Conservation (phyloP, 2,329 filamentous ascomycete species). For the Exserohilum rostratum region DNA sequence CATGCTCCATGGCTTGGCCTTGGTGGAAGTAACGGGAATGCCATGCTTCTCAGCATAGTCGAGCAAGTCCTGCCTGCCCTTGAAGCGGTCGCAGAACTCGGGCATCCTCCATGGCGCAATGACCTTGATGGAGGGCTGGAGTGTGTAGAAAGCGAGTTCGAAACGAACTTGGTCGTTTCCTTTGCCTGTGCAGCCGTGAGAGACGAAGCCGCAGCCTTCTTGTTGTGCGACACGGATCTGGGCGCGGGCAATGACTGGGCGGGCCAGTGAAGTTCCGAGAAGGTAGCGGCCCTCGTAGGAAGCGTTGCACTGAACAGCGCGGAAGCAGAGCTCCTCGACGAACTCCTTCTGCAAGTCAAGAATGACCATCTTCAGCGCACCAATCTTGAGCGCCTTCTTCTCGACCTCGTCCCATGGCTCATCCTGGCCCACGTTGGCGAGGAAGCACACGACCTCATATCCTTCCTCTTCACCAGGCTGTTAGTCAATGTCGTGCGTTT, state of each 20-base stretch:
- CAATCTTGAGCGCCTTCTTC: constrained; percentile 73
- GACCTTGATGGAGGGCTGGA: constrained; percentile 70
- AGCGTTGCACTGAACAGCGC: constrained; percentile 74
- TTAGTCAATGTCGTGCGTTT: constrained; percentile 10
- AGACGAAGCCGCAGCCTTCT: constrained; percentile 62
- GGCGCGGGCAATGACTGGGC: constrained; percentile 72
- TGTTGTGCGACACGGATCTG: constrained; percentile 69
- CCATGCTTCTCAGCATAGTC: constrained; percentile 70
- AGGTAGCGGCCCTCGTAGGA: constrained; percentile 61
- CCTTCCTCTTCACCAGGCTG: constrained; percentile 52
- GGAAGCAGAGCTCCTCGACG: constrained; percentile 80
- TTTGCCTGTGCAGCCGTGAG: constrained; percentile 53
- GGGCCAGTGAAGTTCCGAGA: constrained; percentile 67
- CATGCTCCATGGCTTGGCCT: constrained; percentile 62
- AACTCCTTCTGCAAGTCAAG: constrained; percentile 75
- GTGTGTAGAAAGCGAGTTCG: constrained; percentile 66
- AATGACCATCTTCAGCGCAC: constrained; percentile 68
- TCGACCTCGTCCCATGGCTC: constrained; percentile 61
- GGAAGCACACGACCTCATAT: constrained; percentile 69
- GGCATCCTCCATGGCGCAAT: constrained; percentile 77
- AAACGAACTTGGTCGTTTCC: constrained; percentile 71
- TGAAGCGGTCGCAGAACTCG: constrained; percentile 73
- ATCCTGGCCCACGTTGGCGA: constrained; percentile 66
- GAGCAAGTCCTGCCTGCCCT: constrained; percentile 73
- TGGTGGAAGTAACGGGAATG: constrained; percentile 75